These are phyloP conservation scores for Crithidia thermophila DNA, from an alignment of 208 protist species.

Conservation along the genomic window DNA sequence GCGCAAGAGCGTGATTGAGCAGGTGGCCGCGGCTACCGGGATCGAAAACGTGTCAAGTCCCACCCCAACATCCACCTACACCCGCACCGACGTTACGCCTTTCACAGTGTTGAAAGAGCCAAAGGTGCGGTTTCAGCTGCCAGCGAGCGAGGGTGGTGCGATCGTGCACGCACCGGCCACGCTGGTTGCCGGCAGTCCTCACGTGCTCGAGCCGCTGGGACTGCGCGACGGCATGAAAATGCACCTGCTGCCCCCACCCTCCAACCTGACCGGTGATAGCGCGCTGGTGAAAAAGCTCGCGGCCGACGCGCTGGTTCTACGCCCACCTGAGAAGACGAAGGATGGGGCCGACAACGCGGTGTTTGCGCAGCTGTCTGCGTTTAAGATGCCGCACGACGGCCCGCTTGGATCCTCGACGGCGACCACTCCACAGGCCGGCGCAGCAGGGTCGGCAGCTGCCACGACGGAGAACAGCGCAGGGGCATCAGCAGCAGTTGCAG, in stretches of 20 bases:
- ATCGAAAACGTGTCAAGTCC: background rate
- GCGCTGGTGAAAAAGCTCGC: background rate
- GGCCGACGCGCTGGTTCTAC: constrained; percentile 19
- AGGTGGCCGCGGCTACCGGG: constrained; percentile 7
- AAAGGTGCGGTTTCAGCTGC: background rate
- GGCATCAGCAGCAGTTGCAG: background rate
- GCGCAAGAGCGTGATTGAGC: constrained; percentile 27
- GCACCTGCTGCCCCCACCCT: constrained; percentile 16
- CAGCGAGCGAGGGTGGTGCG: background rate
- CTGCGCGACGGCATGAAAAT: constrained; percentile 18
- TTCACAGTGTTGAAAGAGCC: no score
- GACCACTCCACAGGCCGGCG: background rate
- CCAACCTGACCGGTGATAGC: background rate
- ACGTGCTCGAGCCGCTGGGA: background rate
- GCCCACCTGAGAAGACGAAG: background rate
- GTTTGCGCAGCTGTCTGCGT: constrained; percentile 13
- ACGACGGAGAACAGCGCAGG: background rate
- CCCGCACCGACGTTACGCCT: no score
- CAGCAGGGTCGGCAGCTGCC: background rate
- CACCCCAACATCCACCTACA: no score
- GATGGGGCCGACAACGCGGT: constrained; percentile 11
- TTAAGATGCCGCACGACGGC: constrained; percentile 5
- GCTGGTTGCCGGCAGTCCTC: no score
- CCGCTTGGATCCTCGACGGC: background rate
- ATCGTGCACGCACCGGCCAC: background rate